Evolutionary conservation across 768 basidiomycete species (phyloP), one percentile per base, ranked within the genome.

Genomic region (Kwoniella newhampshirensis): DNA sequence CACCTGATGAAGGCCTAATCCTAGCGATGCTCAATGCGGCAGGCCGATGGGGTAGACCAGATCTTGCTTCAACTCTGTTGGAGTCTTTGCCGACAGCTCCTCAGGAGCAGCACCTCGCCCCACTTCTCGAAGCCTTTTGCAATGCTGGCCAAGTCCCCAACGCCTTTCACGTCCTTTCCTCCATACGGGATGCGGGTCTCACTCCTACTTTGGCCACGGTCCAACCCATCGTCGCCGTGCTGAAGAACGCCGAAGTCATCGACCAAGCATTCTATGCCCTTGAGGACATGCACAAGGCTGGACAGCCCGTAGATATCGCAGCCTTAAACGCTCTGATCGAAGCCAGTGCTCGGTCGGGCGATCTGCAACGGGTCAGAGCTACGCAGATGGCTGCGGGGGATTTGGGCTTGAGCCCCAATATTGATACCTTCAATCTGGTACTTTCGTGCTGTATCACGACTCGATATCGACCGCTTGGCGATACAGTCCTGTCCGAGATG

Each of bases 1-100:
- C 79, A 3, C 88, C 87, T 0, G 86, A 88, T 62, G 89, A 92
- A 78, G 89, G 90, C 0, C 74, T 86, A 25, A 85, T 86, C 63
- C 63, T 86, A 15, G 80, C 82, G 21, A 83, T 90, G 21, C 82
- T 92, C 36, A 80, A 87, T 61, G 84, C 86, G 1, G 87, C 87
- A 15, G 87, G 82, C 40, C 85, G 89, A 9, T 80, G 82, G 59
- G 89, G 87, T n/a, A 78, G 84, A 30, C 82, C 87, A 4, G 82
- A 84, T 43, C 80, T 92, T 0, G 89, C 86, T 21, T 78, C 82
- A 13, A 84, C 85, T 39, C 87, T 82, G 26, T 76, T 91, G 39
- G 82, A 80, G 1, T 77, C 81, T 6, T 78, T 93, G 36, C 80
- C 82, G 42, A 75, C 83, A 13, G 70, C 79, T 43, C 80, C 82